Evolutionary conservation across 2,329 filamentous ascomycete genomes (phyloP), one percentile per base, ranked within the genome.

Genomic region (Epicoccum nigrum): DNA sequence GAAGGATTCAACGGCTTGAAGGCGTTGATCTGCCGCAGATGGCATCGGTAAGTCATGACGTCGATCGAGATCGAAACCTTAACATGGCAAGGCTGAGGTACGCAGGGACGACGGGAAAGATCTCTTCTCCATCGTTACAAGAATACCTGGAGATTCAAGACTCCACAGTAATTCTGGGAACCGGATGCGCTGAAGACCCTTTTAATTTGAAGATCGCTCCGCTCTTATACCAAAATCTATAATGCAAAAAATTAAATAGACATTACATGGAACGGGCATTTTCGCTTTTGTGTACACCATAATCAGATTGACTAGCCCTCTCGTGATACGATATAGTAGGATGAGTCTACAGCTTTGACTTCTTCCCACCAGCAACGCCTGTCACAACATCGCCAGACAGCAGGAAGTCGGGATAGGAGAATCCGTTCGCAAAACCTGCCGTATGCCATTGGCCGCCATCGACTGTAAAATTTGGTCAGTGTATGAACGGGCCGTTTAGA

Each of bases 291-390:
- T 9, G 9, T 25, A 25, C 3, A 25, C 23, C 6, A 4, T 25
- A 9, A 7, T 9, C 9, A 25, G 6, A 25, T 9, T 25, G 9
- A 9, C 6, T 25, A 25, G 23, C 23, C 9, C 23, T 6, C 6
- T 25, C 23, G 23, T 25, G 9, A 25, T 2, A 9, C 9, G n/a
- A 25, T 9, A 25, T 25, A 9, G 23, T 25, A 25, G 23, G 23
- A 7, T 7, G 6, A 23, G 21, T 25, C 59, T 66, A 83, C 52
- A 83, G 68, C 68, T 85, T 86, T 16, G 79, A 73, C 65, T 81
- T 82, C 75, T 82, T 84, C 46, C 77, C 76, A 11, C 81, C 81
- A 50, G 80, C 81, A 9, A 86, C 84, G 6, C 84, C 84, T n/a
- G 76, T 75, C 3, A 86, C 79, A 2, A 69, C 69, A 12, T 77